phyloP scores from a whole-genome alignment of 108 stramenopile species.

The Cyclotella atomus region DNA sequence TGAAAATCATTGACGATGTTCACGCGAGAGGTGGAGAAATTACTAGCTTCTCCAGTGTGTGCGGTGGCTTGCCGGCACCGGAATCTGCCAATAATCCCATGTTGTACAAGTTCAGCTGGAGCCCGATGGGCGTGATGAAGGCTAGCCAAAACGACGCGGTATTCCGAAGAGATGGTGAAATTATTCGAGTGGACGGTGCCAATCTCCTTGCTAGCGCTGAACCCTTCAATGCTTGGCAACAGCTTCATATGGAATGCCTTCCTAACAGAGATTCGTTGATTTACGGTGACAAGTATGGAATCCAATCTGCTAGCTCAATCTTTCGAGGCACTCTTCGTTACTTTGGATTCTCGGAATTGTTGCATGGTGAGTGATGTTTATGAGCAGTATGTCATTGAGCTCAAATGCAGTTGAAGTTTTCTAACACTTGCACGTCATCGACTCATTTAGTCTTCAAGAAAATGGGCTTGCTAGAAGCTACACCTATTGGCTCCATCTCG shows the following conservation, averaged over 20 bases:
- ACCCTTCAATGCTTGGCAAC: slow-evolving; percentile 65
- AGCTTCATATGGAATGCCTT: slow-evolving; percentile 71
- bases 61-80: slow-evolving; percentile 81
- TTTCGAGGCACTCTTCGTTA: slow-evolving; percentile 91
- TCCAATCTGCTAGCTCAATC: slow-evolving; percentile 60
- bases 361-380: not conserved
- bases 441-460: slow-evolving; percentile 48
- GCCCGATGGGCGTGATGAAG: slow-evolving; percentile 80
- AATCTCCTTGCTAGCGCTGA: slow-evolving; percentile 57
- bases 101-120: slow-evolving; percentile 92
- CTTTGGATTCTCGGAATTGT: slow-evolving; percentile 64
- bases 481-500: slow-evolving; percentile 11
- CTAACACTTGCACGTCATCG: no score
- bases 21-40: slow-evolving; percentile 65
- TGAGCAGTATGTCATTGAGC: no score
- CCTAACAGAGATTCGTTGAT: slow-evolving; percentile 83
- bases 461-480: slow-evolving; percentile 62
- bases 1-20: slow-evolving; percentile 82
- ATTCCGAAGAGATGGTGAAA: slow-evolving; percentile 52
- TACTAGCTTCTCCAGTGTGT: slow-evolving; percentile 73
- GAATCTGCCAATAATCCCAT: slow-evolving; percentile 86
- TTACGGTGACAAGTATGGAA: slow-evolving; percentile 76
- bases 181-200: slow-evolving; percentile 46
- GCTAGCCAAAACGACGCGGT: slow-evolving; percentile 74
- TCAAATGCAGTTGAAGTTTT: no score